phyloP scores from a whole-genome alignment of 2,329 filamentous ascomycete species.

The Trichoderma pleuroti region DNA sequence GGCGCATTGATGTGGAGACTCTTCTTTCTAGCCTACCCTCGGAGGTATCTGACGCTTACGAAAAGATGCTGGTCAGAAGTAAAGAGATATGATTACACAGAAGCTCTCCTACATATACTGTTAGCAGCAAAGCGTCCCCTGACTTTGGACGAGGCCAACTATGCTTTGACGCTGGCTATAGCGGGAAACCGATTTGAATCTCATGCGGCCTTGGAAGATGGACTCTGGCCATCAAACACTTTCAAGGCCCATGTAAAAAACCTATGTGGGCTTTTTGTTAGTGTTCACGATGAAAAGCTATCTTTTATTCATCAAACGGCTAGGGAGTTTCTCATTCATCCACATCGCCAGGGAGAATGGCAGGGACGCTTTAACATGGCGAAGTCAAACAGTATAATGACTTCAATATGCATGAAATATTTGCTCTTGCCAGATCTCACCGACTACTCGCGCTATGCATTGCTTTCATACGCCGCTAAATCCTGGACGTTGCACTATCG shows the following conservation, averaged over 20 bases:
- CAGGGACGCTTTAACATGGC: not conserved
- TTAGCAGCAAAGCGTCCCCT: not conserved
- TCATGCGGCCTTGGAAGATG: not conserved
- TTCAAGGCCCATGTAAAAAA: not conserved
- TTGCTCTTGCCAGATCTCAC: not conserved
- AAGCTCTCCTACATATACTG: not conserved
- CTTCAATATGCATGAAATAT: not conserved
- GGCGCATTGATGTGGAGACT: slow-evolving; percentile 9
- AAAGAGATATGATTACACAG: not conserved
- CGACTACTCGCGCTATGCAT: too few relatives aligned
- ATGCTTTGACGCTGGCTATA: not conserved
- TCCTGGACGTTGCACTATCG: not conserved
- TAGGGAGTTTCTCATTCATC: slow-evolving; percentile 15
- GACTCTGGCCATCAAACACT: not conserved
- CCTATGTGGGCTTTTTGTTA: slow-evolving; percentile 11
- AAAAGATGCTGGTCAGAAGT: slow-evolving; percentile 24
- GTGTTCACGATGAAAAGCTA: not conserved
- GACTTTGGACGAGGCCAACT: slow-evolving; percentile 8
- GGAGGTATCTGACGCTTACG: slow-evolving; percentile 25
- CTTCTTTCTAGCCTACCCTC: slow-evolving; percentile 22
- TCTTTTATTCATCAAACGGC: slow-evolving; percentile 14
- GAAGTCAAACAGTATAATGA: not conserved
- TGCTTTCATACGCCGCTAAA: not conserved
- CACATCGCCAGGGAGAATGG: not conserved
- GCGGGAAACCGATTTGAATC: not conserved